Evolutionary conservation across 179 eudicot species (phyloP), one percentile per base, ranked within the genome.

Genomic region (Pouteria campechiana): DNA sequence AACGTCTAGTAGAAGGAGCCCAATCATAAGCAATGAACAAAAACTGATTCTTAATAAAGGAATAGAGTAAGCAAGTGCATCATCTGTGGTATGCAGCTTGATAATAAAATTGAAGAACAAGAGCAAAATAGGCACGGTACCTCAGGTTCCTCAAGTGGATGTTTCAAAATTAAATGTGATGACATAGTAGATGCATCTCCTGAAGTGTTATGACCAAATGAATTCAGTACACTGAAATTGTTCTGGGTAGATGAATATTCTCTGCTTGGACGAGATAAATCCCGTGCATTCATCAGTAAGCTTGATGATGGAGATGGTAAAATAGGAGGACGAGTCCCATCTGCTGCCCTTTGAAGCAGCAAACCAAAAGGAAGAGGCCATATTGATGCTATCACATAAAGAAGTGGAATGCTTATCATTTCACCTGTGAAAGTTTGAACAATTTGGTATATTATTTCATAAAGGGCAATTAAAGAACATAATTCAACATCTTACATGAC

Each of bases 311-410:
- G 61, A 40, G 61, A 50, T 20, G 83, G 55, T 34, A 34, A 59
- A 46, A 55, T 44, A 41, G 64, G 30, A 35, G 65, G 55, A 37
- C 56, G 61, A 67, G 42, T 66, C 48, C 79, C 73, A 47, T 85
- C 90, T 17, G 74, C 60, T 30, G 75, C 81, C 67, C 72, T 81
- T 57, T 87, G 94, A 52, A 92, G 71, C 45, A 92, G 82, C 68
- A 92, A 69, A 48, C 99, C 99, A 67, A 61, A 80, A 15, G 99
- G 96, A 65, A 92, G 84, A 23, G 96, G 74, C 96, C 96, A 92
- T 61, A 92, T 82, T 44, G 99, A 87, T 25, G 78, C 64, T 48
- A 87, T 55, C 41, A 64, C 60, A 37, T 79, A 74, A 46, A 78
- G 72, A 38, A 92, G 80, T 44, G 81, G 84, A 55, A 92, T 55